Base-by-base conservation (phyloP, 2,329 filamentous ascomycete species). In the Monosporascus sp. region DNA sequence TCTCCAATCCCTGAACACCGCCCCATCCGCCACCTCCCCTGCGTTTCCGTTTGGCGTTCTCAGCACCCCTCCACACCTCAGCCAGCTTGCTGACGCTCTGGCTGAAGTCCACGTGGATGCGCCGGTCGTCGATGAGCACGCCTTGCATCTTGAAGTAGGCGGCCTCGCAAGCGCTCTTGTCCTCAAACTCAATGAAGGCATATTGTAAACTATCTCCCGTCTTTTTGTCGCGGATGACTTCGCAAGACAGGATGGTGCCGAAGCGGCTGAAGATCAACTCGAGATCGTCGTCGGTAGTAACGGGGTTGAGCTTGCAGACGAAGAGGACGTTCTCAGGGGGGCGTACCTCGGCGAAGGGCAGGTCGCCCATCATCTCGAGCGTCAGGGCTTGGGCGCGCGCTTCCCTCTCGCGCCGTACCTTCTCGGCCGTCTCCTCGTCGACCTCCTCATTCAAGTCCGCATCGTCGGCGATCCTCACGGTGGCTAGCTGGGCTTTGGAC, bases 61-160 rank as follows among this genome's bases (percentile, higher is more conserved):
- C 91, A 43, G 87, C 86, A 55, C 84, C 87, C 57, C 94, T 82
- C 94, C 94, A 99, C 17, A 86, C 86, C 58, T 96, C 90, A 46
- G 91, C 94, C 7, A 99, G 74, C 67, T 91, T 93, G 57, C 86
- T 82, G 56, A 92, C 94, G 68, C 91, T 96, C 74, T 99, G 94
- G 11, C 92, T 97, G 72, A 99, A 99, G 73, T 99, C 94, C 52
- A 99, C 94, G 67, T 99, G 94, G 58, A 99, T 99, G 43, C 94
- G 87, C 60, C 96, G 89, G 64, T 99, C 94, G 65, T 99, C 94
- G 60, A 99, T 97, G 52, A 99, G 75, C 2, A 97, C 93, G 2
- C 88, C 91, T 70, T 99, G 91, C 94, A 99, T 99, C 74, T 99
- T 99, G 76, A 95, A 94, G 67, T 97, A 99, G 3, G 94, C 94